A percentile compares a stretch with the other conserved stretches of the same genome.
Evolutionary conservation across 164 flowering plant species (phyloP).

Genomic region (Berberis thunbergii): DNA sequence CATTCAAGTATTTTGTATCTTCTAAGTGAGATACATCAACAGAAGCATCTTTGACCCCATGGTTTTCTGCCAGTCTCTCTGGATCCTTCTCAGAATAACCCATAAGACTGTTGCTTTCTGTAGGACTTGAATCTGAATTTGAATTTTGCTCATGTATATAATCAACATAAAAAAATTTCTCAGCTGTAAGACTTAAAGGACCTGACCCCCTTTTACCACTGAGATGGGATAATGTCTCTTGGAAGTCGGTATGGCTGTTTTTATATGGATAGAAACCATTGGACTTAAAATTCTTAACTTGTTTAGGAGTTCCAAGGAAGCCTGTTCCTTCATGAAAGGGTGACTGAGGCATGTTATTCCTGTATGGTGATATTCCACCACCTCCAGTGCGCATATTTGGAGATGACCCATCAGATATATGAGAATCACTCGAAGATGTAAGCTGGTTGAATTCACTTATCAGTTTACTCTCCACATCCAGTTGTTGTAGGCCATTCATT

Average conservation of each 20-base stretch:
- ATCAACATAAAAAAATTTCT: slow-evolving; percentile 76
- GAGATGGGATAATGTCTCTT: no score
- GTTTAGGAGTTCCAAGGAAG: slow-evolving; percentile 51
- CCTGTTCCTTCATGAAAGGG: slow-evolving; percentile 46
- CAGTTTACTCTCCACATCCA: slow-evolving; percentile 24
- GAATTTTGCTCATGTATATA: slow-evolving; percentile 23
- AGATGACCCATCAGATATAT: slow-evolving; percentile 31
- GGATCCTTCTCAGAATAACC: slow-evolving; percentile 7
- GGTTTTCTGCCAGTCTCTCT: slow-evolving; percentile 13
- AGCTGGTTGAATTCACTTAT: slow-evolving; percentile 24
- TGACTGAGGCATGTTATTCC: slow-evolving; percentile 44
- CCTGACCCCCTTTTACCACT: slow-evolving; percentile 17
- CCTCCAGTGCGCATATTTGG: slow-evolving; percentile 27
- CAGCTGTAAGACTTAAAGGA: slow-evolving; percentile 30
- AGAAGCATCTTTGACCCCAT: slow-evolving; percentile 12
- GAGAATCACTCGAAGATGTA: slow-evolving; percentile 33
- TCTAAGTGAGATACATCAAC: slow-evolving; percentile 12
- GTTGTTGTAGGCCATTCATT: slow-evolving; percentile 18
- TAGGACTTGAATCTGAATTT: slow-evolving; percentile 15
- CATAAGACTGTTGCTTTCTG: slow-evolving; percentile 16
- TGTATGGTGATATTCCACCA: slow-evolving; percentile 47
- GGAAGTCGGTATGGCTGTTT: background rate
- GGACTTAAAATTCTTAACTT: slow-evolving; percentile 21
- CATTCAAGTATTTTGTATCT: slow-evolving; percentile 11
- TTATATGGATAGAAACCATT: slow-evolving; percentile 7